These are phyloP conservation scores for Megacollybia marginata DNA, from an alignment of 768 basidiomycete species.

Conservation along the genomic window DNA sequence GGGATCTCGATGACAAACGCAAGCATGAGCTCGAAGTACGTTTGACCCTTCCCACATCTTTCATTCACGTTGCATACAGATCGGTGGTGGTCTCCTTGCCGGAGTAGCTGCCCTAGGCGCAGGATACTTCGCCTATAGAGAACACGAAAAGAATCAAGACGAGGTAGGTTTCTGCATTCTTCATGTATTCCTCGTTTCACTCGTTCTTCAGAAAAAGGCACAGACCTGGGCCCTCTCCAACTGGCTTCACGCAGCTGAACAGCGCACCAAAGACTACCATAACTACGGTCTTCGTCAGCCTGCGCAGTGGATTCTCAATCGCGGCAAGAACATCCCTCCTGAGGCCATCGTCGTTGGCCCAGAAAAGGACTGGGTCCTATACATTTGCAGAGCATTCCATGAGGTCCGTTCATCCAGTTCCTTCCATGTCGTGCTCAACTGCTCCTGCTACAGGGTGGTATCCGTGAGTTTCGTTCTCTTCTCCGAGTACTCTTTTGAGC, in stretches of 20 bases:
- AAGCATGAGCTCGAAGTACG: constrained; percentile 54
- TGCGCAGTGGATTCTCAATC: constrained; percentile 54
- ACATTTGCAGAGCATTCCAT: constrained; percentile 50
- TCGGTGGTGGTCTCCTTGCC: constrained; percentile 56
- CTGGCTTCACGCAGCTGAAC: constrained; percentile 53
- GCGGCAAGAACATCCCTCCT: constrained; percentile 52
- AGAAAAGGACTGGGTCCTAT: constrained; percentile 44
- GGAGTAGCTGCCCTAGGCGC: constrained; percentile 46
- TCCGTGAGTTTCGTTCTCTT: constrained; percentile 31
- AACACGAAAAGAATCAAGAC: constrained; percentile 49
- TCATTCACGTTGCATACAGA: constrained; percentile 25
- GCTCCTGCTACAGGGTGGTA: constrained; percentile 33
- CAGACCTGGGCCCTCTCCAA: constrained; percentile 39
- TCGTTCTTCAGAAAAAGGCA: constrained; percentile 35
- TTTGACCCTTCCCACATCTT: constrained; percentile 2
- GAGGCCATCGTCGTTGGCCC: constrained; percentile 51
- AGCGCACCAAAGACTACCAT: constrained; percentile 43
- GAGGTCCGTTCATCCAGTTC: constrained; percentile 33
- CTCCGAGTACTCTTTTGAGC: constrained; percentile 5
- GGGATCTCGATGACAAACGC: constrained; percentile 40
- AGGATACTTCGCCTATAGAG: constrained; percentile 44
- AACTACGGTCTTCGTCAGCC: constrained; percentile 35
- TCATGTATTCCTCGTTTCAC: neutral
- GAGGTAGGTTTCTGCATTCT: constrained; percentile 31
- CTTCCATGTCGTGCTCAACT: neutral